Evolutionary conservation across 2,329 filamentous ascomycete genomes (phyloP).

Genomic region (Reticulascus tulasneorum): DNA sequence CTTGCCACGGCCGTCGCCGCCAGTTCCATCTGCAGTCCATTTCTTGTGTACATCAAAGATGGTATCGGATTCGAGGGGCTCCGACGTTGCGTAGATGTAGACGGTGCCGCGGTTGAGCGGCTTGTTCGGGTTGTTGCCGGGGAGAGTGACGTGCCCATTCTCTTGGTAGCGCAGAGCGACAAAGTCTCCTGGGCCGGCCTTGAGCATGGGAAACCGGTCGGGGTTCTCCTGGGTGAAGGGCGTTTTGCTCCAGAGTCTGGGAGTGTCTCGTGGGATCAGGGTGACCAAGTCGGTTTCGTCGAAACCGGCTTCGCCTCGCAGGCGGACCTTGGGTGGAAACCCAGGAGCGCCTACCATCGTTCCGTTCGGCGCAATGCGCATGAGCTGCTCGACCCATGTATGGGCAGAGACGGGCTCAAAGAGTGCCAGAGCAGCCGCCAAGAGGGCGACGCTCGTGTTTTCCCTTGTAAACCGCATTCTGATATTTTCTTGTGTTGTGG

Average conservation of each 20-base stretch:
- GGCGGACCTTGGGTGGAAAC: constrained; percentile 68
- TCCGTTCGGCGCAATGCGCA: constrained; percentile 68
- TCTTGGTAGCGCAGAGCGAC: constrained; percentile 68
- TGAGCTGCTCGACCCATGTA: constrained; percentile 78
- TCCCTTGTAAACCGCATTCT: neutral
- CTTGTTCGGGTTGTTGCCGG: constrained; percentile 52
- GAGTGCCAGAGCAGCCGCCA: constrained; percentile 7
- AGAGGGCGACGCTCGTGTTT: constrained; percentile 23
- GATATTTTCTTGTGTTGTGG: neutral
- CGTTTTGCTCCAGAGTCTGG: constrained; percentile 5
- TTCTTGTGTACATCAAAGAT: constrained; percentile 63
- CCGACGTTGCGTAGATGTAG: constrained; percentile 67
- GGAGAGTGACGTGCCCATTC: constrained; percentile 70
- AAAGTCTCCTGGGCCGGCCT: constrained; percentile 55
- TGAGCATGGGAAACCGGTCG: constrained; percentile 57
- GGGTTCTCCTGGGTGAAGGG: constrained; percentile 3
- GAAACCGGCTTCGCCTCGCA: constrained; percentile 53
- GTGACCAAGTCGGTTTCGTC: constrained; percentile 56
- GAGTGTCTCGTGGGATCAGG: constrained; percentile 55
- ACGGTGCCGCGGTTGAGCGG: constrained; percentile 66
- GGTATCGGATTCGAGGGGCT: constrained; percentile 48
- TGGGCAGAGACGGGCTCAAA: constrained; percentile 51
- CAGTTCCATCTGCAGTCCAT: constrained; percentile 78
- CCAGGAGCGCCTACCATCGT: constrained; percentile 67
- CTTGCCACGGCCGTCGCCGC: constrained; percentile 72